Base-by-base conservation (phyloP, 257 asterid genomes). In the Fraxinus anomala region DNA sequence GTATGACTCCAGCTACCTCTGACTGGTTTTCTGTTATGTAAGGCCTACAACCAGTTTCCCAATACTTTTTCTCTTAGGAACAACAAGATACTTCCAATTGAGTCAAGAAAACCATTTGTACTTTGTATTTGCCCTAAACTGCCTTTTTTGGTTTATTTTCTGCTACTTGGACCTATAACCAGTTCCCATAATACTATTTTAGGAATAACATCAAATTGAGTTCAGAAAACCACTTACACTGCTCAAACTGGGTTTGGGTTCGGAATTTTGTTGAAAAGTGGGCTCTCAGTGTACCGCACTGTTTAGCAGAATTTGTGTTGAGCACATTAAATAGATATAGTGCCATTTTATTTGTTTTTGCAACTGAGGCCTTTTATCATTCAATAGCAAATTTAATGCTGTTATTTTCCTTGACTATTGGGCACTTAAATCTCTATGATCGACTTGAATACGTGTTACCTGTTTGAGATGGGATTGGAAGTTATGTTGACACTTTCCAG, bases 331-430 rank as follows among this genome's bases (percentile, higher is more conserved):
- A 31, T 54, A 74, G 54, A 74, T 56, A 34, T 74, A 14, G 36
- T 39, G 8, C 28, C 24, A 26, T 24, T 75, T 61, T 56, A 16
- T 56, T 34, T 56, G 36, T n/a, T 17, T 54, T 49, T 54, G 47
- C 54, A 9, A 14, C 26, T 24, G n/a, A 14, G 9, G 4, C 40
- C 33, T 13, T 11, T 76, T 44, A 9, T 30, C 21, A 75, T 17
- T 49, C 11, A 23, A 65, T 28, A 44, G 70, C 28, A 68, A 74
- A 30, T 23, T 17, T 47, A 73, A 36, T 37, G 36, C 70, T 16
- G 56, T 72, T 72, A 42, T 47, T 44, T 77, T 65, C 74, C 65
- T 77, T 70, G 75, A 10, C 34, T 65, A 63, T 24, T 14, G 74
- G n/a, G 68, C 75, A 59, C 19, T 39, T 78, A 61, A 13, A 42